Conservation (phyloP, 768 basidiomycete genomes). For the Hortiboletus flavorubellus region DNA sequence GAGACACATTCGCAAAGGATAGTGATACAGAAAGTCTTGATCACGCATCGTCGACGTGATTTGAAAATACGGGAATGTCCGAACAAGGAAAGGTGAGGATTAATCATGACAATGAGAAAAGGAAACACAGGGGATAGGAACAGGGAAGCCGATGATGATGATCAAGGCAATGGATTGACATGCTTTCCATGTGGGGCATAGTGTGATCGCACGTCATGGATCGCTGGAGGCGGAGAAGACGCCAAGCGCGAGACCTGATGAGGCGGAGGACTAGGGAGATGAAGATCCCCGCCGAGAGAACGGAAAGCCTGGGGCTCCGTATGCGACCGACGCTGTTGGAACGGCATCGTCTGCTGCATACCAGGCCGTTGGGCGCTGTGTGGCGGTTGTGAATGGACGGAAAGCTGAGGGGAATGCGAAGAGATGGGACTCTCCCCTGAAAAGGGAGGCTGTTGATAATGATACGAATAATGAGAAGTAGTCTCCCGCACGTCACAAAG, state of each 20-base stretch:
- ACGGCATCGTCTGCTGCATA: conserved; percentile 46
- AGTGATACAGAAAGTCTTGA: conserved; percentile 32
- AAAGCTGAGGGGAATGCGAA: conserved; percentile 41
- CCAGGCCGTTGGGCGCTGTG: conserved; percentile 35
- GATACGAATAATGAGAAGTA: conserved; percentile 47
- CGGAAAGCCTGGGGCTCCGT: conserved; percentile 55
- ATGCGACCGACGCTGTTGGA: conserved; percentile 54
- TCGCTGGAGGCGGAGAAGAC: conserved; percentile 41
- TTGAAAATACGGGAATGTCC: conserved; percentile 31
- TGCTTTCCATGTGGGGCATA: conserved; percentile 45
- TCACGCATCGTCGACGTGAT: conserved; percentile 24
- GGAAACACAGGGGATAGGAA: conserved; percentile 16
- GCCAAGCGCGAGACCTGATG: conserved; percentile 40
- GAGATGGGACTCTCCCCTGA: conserved; percentile 40
- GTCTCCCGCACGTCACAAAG: conserved; percentile 46
- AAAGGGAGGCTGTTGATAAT: conserved; percentile 51
- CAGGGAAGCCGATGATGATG: conserved; percentile 25
- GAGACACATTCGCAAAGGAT: conserved; percentile 24
- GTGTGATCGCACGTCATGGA: conserved; percentile 35
- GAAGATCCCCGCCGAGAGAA: conserved; percentile 47
- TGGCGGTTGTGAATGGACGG: conserved; percentile 34
- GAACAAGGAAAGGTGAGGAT: conserved; percentile 20
- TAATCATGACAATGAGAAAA: conserved; percentile 17
- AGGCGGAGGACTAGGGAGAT: conserved; percentile 45
- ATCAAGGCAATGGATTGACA: conserved; percentile 46